Percentiles rank a stretch among this genome's conserved stretches.
Conservation (phyloP, 1,284 basidiomycete genomes). For the Marasmius tenuissimus region DNA sequence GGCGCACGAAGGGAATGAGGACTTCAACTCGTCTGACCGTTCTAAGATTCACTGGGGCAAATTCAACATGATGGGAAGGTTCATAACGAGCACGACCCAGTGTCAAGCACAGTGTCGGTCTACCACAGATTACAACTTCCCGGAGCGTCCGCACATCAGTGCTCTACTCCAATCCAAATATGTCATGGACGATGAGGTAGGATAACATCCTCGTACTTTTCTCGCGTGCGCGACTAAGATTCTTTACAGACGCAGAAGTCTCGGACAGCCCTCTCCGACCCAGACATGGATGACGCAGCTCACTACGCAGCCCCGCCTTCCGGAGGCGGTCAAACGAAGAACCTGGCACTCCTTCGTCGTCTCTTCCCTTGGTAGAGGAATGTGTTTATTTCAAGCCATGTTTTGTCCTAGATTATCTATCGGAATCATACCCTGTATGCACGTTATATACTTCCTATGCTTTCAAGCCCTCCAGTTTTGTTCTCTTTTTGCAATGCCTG, state of each 20-base stretch:
- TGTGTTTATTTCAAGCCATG: neutral
- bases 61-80: slow-evolving; percentile 81
- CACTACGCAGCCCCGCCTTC: slow-evolving; percentile 25
- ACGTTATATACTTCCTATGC: neutral
- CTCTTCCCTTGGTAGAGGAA: slow-evolving; percentile 41
- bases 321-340: slow-evolving; percentile 26
- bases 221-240: slow-evolving; percentile 1
- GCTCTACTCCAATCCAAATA: slow-evolving; percentile 51
- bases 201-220: slow-evolving; percentile 13
- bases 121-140: slow-evolving; percentile 57
- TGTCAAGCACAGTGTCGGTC: slow-evolving; percentile 72
- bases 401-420: neutral
- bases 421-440: neutral
- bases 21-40: slow-evolving; percentile 57
- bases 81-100: slow-evolving; percentile 66
- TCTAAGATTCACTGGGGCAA: slow-evolving; percentile 82
- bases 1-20: slow-evolving; percentile 74
- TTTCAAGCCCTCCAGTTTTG: neutral
- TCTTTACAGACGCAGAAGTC: slow-evolving; percentile 56
- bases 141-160: slow-evolving; percentile 47
- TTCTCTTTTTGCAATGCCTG: too few relatives aligned
- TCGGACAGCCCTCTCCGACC: slow-evolving; percentile 51
- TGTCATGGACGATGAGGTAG: slow-evolving; percentile 67
- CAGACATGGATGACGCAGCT: slow-evolving; percentile 40
- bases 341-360: slow-evolving; percentile 39